Conservation (phyloP, 148 eudicot species). For the Rheum nobile region DNA sequence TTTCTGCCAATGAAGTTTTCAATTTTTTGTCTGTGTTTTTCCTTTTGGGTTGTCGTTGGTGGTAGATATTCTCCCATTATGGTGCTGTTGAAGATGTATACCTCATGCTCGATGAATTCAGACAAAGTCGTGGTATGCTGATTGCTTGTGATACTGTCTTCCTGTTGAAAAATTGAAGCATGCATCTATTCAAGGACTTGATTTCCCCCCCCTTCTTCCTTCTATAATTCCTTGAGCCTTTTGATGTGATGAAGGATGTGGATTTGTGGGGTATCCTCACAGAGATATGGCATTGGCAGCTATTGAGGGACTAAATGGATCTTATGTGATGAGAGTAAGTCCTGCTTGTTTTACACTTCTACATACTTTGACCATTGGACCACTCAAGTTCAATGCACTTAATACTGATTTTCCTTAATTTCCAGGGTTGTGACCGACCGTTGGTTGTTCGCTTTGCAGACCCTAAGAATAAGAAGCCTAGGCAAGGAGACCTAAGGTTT, state of each 20-base stretch:
- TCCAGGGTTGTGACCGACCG: constrained; percentile 82
- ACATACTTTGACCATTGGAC: constrained; percentile 8
- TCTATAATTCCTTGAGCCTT: constrained; percentile 4
- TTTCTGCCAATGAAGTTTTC: neutral
- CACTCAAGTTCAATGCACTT: neutral
- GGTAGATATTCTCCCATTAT: constrained; percentile 70
- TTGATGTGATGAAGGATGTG: constrained; percentile 45
- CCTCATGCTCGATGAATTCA: constrained; percentile 53
- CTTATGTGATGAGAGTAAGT: constrained; percentile 66
- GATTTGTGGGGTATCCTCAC: constrained; percentile 57
- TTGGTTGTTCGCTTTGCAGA: constrained; percentile 90
- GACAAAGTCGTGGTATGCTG: constrained; percentile 64
- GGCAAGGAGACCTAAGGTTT: constrained; percentile 58
- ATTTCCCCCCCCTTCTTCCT: neutral
- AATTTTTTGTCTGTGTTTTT: constrained; percentile 3
- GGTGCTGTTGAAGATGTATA: constrained; percentile 63
- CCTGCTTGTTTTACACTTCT: constrained; percentile 11
- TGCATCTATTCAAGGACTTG: constrained; percentile 3
- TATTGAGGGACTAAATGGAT: constrained; percentile 69
- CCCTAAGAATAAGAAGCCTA: constrained; percentile 92
- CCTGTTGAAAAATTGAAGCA: neutral
- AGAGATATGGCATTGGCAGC: constrained; percentile 93
- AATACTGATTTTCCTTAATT: neutral
- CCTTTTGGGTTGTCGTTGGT: neutral
- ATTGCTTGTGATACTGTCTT: constrained; percentile 12